Base-by-base conservation (phyloP, 352 stramenopile genomes). In the Pythium dissotocum region DNA sequence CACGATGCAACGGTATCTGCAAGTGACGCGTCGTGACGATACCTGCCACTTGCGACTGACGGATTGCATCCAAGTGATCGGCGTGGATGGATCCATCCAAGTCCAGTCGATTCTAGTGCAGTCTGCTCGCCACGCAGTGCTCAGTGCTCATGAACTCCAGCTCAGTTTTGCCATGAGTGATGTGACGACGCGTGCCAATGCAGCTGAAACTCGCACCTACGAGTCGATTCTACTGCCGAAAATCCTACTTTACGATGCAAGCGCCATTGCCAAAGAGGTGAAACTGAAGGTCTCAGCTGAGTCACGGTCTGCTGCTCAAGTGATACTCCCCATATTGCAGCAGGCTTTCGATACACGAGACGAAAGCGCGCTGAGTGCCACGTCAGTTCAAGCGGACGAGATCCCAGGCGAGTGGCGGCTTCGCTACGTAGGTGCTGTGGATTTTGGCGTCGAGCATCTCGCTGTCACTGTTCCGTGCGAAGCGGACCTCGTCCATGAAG, bases 111-210 rank as follows among this genome's bases (percentile, higher is more conserved):
- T 74, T 5, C 14, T 35, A 0, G 33, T 77, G 18, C 24, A 51
- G 21, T 64, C 57, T 6, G 4, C 6, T 28, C 42, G 26, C 10
- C 61, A 63, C 1, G 4, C 30, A 1, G 13, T 79, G 0, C 54
- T 69, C 4, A 30, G 30, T 16, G 53, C 76, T 0, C 36, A 59
- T 2, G 55, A 68, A 0, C 18, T 70, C 8, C 53, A 80, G 21
- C 12, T 87, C 7, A 71, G 75, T 24, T 89, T 90, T 61, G 62
- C 77, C 1, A 63, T 87, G 7, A 88, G 78, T 6, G 80, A 90
- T 21, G 60, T 60, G 1, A 6, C 33, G 10, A 55, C 48, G 6
- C n/a, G 10, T 16, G 48, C 42, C 18, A 63, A n/a, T 42, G 33
- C 10, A 16, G 51, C 18, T 6, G 26, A 42, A 36, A 13, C 51